Evolutionary conservation across 768 basidiomycete species (phyloP).

Genomic region (Pulveroboletus ravenelii): DNA sequence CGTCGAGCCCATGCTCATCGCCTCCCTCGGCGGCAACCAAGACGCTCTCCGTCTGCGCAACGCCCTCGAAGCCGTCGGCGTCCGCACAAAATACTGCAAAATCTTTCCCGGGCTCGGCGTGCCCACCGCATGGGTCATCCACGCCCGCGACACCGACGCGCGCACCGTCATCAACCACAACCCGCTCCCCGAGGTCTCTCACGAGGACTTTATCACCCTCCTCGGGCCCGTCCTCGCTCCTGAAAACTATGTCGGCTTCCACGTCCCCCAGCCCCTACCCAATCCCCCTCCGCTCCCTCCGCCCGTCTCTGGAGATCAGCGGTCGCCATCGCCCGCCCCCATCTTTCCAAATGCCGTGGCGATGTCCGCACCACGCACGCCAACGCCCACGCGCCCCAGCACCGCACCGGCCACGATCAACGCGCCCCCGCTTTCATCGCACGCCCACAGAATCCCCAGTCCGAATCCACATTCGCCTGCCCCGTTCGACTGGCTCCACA

Average conservation of each 20-base stretch:
- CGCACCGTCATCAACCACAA: slow-evolving; percentile 83
- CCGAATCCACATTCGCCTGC: slow-evolving; percentile 57
- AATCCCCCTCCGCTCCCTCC: slow-evolving; percentile 20
- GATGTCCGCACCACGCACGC: slow-evolving; percentile 30
- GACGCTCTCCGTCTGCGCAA: slow-evolving; percentile 61
- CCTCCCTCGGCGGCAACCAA: slow-evolving; percentile 66
- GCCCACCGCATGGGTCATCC: slow-evolving; percentile 77
- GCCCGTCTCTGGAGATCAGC: slow-evolving; percentile 18
- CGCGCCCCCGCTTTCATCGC: slow-evolving; percentile 5
- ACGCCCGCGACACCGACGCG: slow-evolving; percentile 61
- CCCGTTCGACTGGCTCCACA: slow-evolving; percentile 84
- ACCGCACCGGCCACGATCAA: slow-evolving; percentile 25
- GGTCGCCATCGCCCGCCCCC: slow-evolving; percentile 26
- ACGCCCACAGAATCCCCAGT: slow-evolving; percentile 23
- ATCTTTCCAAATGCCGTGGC: slow-evolving; percentile 24
- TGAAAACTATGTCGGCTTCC: slow-evolving; percentile 59
- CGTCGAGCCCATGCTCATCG: slow-evolving; percentile 59
- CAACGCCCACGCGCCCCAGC: slow-evolving; percentile 32
- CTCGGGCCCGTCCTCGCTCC: slow-evolving; percentile 79
- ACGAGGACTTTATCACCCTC: slow-evolving; percentile 79
- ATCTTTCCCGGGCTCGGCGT: slow-evolving; percentile 68
- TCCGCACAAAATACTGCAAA: slow-evolving; percentile 71
- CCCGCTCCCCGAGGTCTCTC: slow-evolving; percentile 79
- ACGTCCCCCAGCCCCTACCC: slow-evolving; percentile 17
- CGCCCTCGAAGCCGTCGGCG: slow-evolving; percentile 62